Evolutionary conservation across 306 rosid genomes (phyloP).

Genomic region (Alnus rubra): DNA sequence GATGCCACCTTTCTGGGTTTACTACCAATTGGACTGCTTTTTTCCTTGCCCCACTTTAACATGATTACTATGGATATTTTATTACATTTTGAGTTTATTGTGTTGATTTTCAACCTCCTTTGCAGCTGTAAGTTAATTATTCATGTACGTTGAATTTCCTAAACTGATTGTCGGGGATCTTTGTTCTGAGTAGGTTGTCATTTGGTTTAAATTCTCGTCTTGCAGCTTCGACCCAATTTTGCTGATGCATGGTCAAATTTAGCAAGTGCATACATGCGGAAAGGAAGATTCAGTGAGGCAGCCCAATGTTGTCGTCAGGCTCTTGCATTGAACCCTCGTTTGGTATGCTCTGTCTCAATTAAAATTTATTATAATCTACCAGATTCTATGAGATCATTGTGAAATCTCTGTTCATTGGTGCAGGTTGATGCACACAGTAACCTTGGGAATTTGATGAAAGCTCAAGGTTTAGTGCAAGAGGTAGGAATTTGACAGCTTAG

Average conservation of each 20-base stretch:
- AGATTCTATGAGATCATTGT: conserved; percentile 9
- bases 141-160: not conserved
- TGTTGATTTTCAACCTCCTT: not conserved
- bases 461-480: conserved; percentile 79
- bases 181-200: conserved; percentile 10
- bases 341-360: conserved; percentile 47
- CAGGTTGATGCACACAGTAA: conserved; percentile 73
- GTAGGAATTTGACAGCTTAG: conserved; percentile 44
- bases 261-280: conserved; percentile 98
- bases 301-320: conserved; percentile 99
- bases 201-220: conserved; percentile 20
- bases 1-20: not conserved
- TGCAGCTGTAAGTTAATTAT: not conserved
- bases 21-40: not conserved
- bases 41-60: not conserved
- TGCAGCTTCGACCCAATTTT: conserved; percentile 94
- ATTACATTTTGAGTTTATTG: not conserved
- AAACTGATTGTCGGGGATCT: not conserved
- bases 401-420: conserved; percentile 12
- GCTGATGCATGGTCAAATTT: conserved; percentile 98
- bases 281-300: conserved; percentile 92
- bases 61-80: not conserved
- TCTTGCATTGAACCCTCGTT: conserved; percentile 82
- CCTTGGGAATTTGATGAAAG: conserved; percentile 68
- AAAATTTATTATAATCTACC: not conserved